These are phyloP conservation scores for Botrytis byssoidea DNA, from an alignment of 2,329 filamentous ascomycete species.

Conservation along the genomic window DNA sequence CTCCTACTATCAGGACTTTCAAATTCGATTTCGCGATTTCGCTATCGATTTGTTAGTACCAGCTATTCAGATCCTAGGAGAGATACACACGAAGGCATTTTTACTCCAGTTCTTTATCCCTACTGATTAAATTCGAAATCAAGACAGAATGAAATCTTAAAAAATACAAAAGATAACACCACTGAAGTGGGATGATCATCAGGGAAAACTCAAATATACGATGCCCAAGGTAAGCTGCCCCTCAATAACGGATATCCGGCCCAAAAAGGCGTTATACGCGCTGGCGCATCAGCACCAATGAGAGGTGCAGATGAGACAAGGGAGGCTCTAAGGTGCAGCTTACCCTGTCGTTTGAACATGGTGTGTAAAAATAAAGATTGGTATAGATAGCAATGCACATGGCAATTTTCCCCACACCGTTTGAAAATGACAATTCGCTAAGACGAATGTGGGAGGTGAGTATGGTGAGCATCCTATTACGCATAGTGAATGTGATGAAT, in stretches of 20 bases:
- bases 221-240: neutral
- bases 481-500: neutral
- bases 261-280: neutral
- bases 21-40: neutral
- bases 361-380: neutral
- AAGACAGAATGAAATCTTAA: neutral
- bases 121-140: neutral
- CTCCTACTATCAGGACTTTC: slow-evolving; percentile 19
- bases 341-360: neutral
- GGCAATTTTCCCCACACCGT: neutral
- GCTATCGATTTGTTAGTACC: neutral
- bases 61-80: neutral
- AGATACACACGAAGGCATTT: neutral
- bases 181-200: neutral
- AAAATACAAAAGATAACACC: neutral
- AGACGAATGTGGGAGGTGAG: neutral
- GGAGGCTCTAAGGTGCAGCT: neutral
- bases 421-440: neutral
- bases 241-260: neutral
- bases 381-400: neutral
- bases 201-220: neutral
- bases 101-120: neutral
- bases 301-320: neutral
- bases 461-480: neutral
- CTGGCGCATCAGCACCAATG: slow-evolving; percentile 2